Evolutionary conservation across 106 monocot genomes (phyloP).

Genomic region (Acorus gramineus): DNA sequence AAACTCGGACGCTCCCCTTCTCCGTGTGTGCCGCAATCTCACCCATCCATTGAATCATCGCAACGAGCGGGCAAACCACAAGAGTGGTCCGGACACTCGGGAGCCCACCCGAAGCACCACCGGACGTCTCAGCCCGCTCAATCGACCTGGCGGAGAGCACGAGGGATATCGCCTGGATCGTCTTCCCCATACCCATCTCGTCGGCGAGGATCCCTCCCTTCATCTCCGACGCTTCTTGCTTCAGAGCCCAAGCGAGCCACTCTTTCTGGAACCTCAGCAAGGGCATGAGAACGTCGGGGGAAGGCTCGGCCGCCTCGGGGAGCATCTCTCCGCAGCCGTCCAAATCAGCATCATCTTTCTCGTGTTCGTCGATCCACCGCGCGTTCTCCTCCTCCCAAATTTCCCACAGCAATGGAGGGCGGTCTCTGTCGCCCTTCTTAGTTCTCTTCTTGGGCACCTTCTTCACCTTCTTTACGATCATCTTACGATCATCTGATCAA

Average conservation of each 20-base stretch:
- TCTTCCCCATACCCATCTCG: constrained; percentile 99
- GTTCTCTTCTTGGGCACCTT: neutral
- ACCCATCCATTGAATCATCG: constrained; percentile 76
- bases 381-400: constrained; percentile 42
- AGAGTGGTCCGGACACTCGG: constrained; percentile 37
- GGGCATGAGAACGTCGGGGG: constrained; percentile 41
- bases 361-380: constrained; percentile 30
- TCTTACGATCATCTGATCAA: no score
- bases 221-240: constrained; percentile 48
- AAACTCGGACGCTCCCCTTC: constrained; percentile 32
- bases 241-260: constrained; percentile 76
- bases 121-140: neutral
- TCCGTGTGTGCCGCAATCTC: constrained; percentile 57
- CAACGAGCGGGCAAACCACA: constrained; percentile 81
- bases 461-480: no score
- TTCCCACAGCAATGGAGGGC: constrained; percentile 8
- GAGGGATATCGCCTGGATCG: constrained; percentile 83
- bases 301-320: constrained; percentile 28
- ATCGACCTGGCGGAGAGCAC: constrained; percentile 49
- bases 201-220: constrained; percentile 77
- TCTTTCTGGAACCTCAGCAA: constrained; percentile 84
- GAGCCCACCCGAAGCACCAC: neutral
- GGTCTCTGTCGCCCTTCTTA: neutral
- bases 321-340: neutral
- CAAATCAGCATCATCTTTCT: neutral